Evolutionary conservation across 2,329 filamentous ascomycete species (phyloP).

Genomic region (Colletotrichum incanum): DNA sequence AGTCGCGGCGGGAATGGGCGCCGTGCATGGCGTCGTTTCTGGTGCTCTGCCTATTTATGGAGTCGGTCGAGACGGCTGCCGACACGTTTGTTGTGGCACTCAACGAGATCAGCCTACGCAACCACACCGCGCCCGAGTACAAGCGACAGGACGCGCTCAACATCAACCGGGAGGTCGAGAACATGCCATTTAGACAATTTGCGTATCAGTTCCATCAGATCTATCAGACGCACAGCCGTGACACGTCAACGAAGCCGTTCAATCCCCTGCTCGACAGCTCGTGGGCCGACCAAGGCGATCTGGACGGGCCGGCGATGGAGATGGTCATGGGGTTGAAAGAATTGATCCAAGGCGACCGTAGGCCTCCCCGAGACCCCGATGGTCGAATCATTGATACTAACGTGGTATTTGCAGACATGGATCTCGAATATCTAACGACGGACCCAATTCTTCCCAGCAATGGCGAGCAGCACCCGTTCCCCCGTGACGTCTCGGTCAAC

Average conservation of each 20-base stretch:
- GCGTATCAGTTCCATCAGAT: slow-evolving; percentile 73
- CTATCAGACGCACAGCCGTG: slow-evolving; percentile 70
- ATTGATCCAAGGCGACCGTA: slow-evolving; percentile 63
- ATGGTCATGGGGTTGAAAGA: slow-evolving; percentile 63
- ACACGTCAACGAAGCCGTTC: slow-evolving; percentile 65
- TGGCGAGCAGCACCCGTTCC: slow-evolving; percentile 61
- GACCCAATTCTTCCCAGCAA: slow-evolving; percentile 62
- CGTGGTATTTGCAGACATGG: slow-evolving; percentile 51
- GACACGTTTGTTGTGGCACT: slow-evolving; percentile 67
- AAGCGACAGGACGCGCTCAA: slow-evolving; percentile 61
- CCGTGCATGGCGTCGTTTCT: slow-evolving; percentile 71
- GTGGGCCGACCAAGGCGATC: slow-evolving; percentile 59
- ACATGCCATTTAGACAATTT: slow-evolving; percentile 73
- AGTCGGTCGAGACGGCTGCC: slow-evolving; percentile 67
- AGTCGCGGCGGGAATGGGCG: slow-evolving; percentile 68
- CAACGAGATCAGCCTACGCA: slow-evolving; percentile 64
- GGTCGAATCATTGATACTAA: not conserved
- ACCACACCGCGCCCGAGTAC: slow-evolving; percentile 55
- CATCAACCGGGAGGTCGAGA: slow-evolving; percentile 68
- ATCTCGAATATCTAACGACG: slow-evolving; percentile 62
- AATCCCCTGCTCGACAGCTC: slow-evolving; percentile 68
- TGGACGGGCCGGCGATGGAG: slow-evolving; percentile 62
- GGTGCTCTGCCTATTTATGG: slow-evolving; percentile 72
- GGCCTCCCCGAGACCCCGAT: slow-evolving; percentile 48
- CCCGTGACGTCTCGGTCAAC: slow-evolving; percentile 63